Evolutionary conservation across 768 basidiomycete genomes (phyloP).

Genomic region (Coprinellus micaceus): DNA sequence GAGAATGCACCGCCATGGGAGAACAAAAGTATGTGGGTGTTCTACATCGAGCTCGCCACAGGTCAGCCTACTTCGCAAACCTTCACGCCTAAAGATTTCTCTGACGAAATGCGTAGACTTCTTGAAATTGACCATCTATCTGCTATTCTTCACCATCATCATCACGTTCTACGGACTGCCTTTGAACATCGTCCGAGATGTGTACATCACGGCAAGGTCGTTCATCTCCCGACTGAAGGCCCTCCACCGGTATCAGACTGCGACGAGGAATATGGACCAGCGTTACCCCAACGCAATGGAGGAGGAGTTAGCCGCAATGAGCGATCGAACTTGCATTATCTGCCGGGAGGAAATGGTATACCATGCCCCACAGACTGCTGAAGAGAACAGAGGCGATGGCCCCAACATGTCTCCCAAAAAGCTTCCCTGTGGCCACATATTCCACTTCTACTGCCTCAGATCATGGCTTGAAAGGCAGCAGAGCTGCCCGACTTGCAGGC

Average conservation of each 20-base stretch:
- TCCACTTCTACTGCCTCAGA: constrained; percentile 95
- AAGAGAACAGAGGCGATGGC: constrained; percentile 45
- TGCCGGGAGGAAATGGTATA: constrained; percentile 92
- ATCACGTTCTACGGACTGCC: constrained; percentile 93
- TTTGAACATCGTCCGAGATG: constrained; percentile 94
- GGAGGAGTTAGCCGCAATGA: constrained; percentile 76
- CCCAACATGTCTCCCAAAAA: constrained; percentile 97
- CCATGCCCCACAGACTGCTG: constrained; percentile 28
- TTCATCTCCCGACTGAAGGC: constrained; percentile 86
- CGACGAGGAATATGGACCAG: constrained; percentile 95
- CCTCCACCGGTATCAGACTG: constrained; percentile 86
- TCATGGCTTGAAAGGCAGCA: constrained; percentile 99
- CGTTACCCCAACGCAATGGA: constrained; percentile 89
- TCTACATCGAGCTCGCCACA: constrained; percentile 89
- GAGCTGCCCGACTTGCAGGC: constrained; percentile 94
- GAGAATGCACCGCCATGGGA: constrained; percentile 93
- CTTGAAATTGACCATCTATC: constrained; percentile 86
- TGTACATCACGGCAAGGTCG: constrained; percentile 91
- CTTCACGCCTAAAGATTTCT: constrained; percentile 9
- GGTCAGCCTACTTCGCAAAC: constrained; percentile 46
- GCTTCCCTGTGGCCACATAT: constrained; percentile 93
- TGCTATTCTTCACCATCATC: constrained; percentile 91
- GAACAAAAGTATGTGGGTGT: constrained; percentile 95
- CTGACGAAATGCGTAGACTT: constrained; percentile 60
- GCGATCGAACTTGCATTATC: constrained; percentile 94